phyloP scores from a whole-genome alignment of 1,284 basidiomycete species.

The Microbotryomycetes sp. region DNA sequence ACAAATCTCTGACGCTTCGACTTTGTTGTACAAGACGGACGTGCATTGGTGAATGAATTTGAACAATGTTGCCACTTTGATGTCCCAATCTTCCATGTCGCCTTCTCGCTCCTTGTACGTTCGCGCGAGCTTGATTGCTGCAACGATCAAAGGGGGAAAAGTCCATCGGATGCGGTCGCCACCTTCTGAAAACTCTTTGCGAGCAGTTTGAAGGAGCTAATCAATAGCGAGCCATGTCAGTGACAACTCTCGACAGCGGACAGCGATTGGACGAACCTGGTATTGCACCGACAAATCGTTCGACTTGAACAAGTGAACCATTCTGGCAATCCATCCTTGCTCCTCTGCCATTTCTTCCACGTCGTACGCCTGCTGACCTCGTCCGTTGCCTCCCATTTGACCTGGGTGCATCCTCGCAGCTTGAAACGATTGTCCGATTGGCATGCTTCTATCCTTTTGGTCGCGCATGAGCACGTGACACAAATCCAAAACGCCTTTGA shows the following conservation, averaged over 20 bases:
- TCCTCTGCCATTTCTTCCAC: slow-evolving; percentile 88
- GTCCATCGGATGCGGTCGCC: slow-evolving; percentile 89
- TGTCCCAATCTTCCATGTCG: slow-evolving; percentile 61
- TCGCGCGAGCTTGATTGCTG: slow-evolving; percentile 79
- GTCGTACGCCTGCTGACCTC: slow-evolving; percentile 54
- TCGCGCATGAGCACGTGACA: slow-evolving; percentile 86
- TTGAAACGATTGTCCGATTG: slow-evolving; percentile 34
- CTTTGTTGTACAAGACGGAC: slow-evolving; percentile 80
- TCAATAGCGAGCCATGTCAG: slow-evolving; percentile 7
- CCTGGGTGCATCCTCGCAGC: slow-evolving; percentile 42
- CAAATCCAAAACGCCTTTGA: slow-evolving; percentile 80
- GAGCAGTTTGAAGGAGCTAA: slow-evolving; percentile 78
- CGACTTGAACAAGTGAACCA: slow-evolving; percentile 86
- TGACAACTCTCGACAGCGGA: neutral
- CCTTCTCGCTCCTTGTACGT: slow-evolving; percentile 57
- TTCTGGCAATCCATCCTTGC: slow-evolving; percentile 91
- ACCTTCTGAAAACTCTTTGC: slow-evolving; percentile 79
- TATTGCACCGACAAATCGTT: slow-evolving; percentile 78
- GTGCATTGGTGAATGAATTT: slow-evolving; percentile 81
- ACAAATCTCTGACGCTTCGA: slow-evolving; percentile 82
- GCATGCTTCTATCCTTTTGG: slow-evolving; percentile 57
- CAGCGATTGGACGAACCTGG: slow-evolving; percentile 53
- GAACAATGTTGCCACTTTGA: slow-evolving; percentile 71
- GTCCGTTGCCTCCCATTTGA: slow-evolving; percentile 52
- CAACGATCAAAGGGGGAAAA: slow-evolving; percentile 85